Evolutionary conservation across 179 eudicot species (phyloP).

Genomic region (Spergularia azorica): DNA sequence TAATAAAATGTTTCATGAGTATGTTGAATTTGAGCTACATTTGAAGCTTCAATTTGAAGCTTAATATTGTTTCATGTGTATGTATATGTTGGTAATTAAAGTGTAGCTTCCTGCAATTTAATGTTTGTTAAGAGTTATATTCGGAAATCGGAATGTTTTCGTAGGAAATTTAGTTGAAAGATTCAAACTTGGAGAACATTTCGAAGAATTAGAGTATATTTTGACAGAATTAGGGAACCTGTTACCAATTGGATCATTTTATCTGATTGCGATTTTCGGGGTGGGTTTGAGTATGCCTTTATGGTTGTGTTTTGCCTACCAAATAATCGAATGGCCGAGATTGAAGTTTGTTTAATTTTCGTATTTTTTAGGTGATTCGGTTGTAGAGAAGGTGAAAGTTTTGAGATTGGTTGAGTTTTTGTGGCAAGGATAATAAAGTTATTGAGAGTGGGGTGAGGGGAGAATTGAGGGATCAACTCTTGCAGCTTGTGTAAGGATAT

Average conservation of each 20-base stretch:
- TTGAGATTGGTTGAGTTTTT: neutral
- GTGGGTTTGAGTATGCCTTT: neutral
- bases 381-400: conserved; percentile 20
- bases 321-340: neutral
- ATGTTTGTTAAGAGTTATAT: too few species aligned
- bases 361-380: neutral
- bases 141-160: too few species aligned
- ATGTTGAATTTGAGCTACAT: too few species aligned
- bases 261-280: neutral
- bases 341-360: neutral
- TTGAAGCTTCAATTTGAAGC: too few species aligned
- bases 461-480: conserved; percentile 7
- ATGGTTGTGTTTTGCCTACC: neutral
- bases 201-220: neutral
- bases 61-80: too few species aligned
- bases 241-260: neutral
- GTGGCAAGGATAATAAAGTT: neutral
- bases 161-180: too few species aligned
- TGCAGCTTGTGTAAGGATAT: conserved; percentile 5
- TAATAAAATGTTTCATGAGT: too few species aligned
- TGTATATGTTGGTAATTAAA: too few species aligned
- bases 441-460: neutral
- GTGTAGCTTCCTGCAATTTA: too few species aligned
- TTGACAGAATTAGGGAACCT: neutral
- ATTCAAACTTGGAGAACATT: neutral